Evolutionary conservation across 352 stramenopile species (phyloP), one percentile per base, ranked within the genome.

Genomic region (Pythium myriotylum): DNA sequence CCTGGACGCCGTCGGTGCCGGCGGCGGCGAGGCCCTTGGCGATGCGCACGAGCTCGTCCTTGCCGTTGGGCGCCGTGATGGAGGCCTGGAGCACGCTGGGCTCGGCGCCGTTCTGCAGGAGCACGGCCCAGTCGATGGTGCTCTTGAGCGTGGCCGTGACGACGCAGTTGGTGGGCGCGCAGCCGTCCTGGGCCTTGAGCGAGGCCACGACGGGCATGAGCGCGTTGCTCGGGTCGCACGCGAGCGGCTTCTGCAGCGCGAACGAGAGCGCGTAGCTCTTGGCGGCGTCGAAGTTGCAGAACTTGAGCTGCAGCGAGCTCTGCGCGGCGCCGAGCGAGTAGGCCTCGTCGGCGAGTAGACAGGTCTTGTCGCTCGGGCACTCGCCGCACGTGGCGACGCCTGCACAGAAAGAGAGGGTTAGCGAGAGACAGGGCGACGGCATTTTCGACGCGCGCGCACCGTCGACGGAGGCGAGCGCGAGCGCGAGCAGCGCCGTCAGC

Each of bases 71-170:
- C 20, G 57, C 56, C 8, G 58, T 77, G 8, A 91, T 67, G 20
- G 76, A 77, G n/a, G 79, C 84, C 17, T 79, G 73, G 5, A 93
- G 51, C 17, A 67, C 72, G 47, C 87, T 90, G 24, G 55, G 41
- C 2, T 58, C 72, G 16, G 48, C 67, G 35, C 63, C 59, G 20
- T 63, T 83, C 47, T 77, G 73, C 59, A 89, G 62, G 5, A 70
- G 77, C 48, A 91, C 61, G 19, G 82, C 84, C 85, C 85, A 94
- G 67, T 94, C 85, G 24, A 94, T 41, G 1, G 70, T 54, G 1
- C 40, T 22, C 49, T 85, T 59, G 40, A 94, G 75, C 39, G 54
- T 74, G 9, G 76, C 77, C 22, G 63, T 77, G n/a, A 92, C 72
- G 9, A 71, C 46, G 67, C 85, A 94, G 39, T 68, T 60, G 17